Evolutionary conservation across 495 filamentous ascomycete species (phyloP).

Genomic region (Pyrenopolyporus hunteri): DNA sequence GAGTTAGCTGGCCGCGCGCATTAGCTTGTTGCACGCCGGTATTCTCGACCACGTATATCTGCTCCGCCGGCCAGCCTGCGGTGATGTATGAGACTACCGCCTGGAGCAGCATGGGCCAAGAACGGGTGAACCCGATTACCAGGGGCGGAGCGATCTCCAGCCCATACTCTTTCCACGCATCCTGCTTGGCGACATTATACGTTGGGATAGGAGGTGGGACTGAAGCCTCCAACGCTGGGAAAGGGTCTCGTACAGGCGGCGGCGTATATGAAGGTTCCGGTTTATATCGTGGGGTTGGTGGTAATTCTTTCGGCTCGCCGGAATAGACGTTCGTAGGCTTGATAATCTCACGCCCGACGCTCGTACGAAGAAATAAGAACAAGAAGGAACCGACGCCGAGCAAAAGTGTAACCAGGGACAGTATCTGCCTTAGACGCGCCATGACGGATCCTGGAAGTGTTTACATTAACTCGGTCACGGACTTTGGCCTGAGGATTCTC

Average conservation of each 20-base stretch:
- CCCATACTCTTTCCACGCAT: constrained; percentile 45
- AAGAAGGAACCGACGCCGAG: constrained; percentile 5
- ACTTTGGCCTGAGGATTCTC: neutral
- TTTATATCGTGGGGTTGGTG: constrained; percentile 42
- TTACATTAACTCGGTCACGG: neutral
- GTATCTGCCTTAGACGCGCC: constrained; percentile 10
- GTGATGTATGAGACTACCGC: constrained; percentile 64
- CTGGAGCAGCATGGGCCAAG: constrained; percentile 65
- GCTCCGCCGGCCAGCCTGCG: constrained; percentile 64
- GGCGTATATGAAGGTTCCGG: constrained; percentile 44
- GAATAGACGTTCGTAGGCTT: neutral
- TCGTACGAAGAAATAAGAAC: constrained; percentile 1
- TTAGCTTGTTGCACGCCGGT: constrained; percentile 66
- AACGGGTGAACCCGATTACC: constrained; percentile 66
- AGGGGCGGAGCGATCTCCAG: constrained; percentile 54
- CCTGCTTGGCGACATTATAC: constrained; percentile 48
- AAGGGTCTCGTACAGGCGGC: constrained; percentile 47
- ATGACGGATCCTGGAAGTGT: neutral
- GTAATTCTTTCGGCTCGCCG: neutral
- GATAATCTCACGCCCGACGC: neutral
- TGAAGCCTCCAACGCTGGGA: constrained; percentile 45
- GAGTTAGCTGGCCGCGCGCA: constrained; percentile 53
- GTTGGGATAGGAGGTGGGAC: constrained; percentile 51
- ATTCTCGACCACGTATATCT: constrained; percentile 69
- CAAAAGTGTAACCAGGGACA: constrained; percentile 9